Base-by-base conservation (phyloP, 2,329 filamentous ascomycete genomes). In the Xenoacremonium recifei region DNA sequence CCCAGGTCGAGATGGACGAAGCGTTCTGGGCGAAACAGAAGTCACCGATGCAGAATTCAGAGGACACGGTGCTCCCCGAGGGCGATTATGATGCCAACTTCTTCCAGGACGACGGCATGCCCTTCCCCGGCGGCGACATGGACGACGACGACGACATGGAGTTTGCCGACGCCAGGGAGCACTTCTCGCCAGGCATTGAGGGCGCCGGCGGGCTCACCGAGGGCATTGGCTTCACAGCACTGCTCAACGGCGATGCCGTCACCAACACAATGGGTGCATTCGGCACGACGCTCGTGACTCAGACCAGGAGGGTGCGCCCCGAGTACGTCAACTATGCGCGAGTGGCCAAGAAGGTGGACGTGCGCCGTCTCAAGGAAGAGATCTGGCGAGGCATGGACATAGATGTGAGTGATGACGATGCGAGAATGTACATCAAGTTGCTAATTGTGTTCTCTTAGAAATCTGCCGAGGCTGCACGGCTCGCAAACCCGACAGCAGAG, bases 31-130 rank as follows among this genome's bases (percentile, higher is more conserved):
- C 93, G 5, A 77, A 80, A 30, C 82, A 77, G 68, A 87, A 80
- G 62, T 82, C 70, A 52, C 78, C 70, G 38, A 61, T 61, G 55
- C 63, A 67, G 23, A 53, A 56, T 40, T 44, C 50, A 7, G 83
- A 85, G 18, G 81, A 82, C 33, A 77, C 72, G 3, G 76, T 69
- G 2, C 64, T 77, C 27, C 76, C 77, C 3, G 74, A 81, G 54
- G 91, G 91, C 47, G 85, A 95, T 60, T 99, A 97, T 66, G 90
- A 97, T 63, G 92, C 93, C 45, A 87, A 97, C 65, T 99, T 97
- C 77, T 99, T 97, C 72, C 86, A 93, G 57, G 93, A 97, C 58
- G 88, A 92, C 54, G 85, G 79, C 2, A 71, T 91, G 50, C 83
- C 84, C 2, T 79, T 89, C 55, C 72, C 79, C 2, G 83, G 79